Conservation (phyloP, 345 rosid species). For the Stellera chamaejasme region DNA sequence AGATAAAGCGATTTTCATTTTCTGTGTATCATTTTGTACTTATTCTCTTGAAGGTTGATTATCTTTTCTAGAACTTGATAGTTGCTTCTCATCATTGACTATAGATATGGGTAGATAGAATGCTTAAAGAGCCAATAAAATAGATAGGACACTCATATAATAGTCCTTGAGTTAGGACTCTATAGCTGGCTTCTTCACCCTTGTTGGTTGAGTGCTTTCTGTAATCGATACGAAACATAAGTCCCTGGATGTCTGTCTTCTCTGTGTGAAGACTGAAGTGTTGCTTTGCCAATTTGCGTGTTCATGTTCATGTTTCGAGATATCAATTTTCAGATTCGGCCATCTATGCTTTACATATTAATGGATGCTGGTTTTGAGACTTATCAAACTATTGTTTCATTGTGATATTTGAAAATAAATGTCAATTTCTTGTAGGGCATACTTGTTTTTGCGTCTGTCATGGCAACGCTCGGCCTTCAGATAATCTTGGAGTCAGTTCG, state of each 20-base stretch:
- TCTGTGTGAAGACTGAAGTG: too few species aligned
- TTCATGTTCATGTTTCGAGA: too few species aligned
- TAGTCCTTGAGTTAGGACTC: too few species aligned
- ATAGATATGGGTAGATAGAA: not conserved
- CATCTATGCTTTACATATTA: too few species aligned
- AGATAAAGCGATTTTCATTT: not conserved
- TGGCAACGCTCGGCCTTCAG: constrained; percentile 99
- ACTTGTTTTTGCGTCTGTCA: constrained; percentile 97
- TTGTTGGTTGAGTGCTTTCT: too few species aligned
- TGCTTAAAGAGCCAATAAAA: not conserved
- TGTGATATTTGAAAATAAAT: not conserved
- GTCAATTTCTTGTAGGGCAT: constrained; percentile 57
- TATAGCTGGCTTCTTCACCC: too few species aligned
- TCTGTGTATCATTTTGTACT: not conserved
- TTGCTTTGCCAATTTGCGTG: too few species aligned
- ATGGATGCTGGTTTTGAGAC: not conserved
- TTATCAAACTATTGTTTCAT: not conserved
- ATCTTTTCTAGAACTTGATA: not conserved
- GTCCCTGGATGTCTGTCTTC: too few species aligned
- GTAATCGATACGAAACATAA: too few species aligned
- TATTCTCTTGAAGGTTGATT: not conserved
- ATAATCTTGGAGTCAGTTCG: constrained; percentile 88
- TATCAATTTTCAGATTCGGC: too few species aligned
- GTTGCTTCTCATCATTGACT: not conserved
- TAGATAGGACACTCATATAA: not conserved